Evolutionary conservation across 2,329 filamentous ascomycete genomes (phyloP).

Genomic region (Aspergillus arachidicola): DNA sequence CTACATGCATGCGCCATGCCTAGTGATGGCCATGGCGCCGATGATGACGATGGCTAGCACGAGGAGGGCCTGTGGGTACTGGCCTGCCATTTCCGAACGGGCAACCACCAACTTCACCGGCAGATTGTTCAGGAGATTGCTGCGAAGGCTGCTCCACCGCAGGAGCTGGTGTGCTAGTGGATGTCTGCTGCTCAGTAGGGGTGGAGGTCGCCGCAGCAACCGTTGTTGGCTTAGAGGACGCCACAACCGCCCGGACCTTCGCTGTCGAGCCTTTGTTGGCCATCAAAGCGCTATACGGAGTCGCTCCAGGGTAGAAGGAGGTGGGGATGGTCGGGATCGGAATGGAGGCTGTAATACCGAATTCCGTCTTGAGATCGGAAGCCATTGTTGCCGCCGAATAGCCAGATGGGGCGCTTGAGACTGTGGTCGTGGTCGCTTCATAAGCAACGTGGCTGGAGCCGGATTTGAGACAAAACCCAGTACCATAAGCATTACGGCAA

Average conservation of each 20-base stretch:
- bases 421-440: slow-evolving; percentile 22
- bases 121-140: neutral
- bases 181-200: neutral
- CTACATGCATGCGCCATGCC: no score
- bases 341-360: slow-evolving; percentile 26
- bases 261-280: neutral
- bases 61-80: neutral
- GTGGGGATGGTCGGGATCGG: slow-evolving; percentile 25
- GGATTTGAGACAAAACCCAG: slow-evolving; percentile 50
- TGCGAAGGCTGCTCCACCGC: neutral
- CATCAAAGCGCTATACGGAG: slow-evolving; percentile 30
- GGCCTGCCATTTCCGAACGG: neutral
- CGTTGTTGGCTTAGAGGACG: neutral
- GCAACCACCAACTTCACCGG: neutral
- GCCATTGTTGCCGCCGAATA: slow-evolving; percentile 31
- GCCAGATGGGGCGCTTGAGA: slow-evolving; percentile 25
- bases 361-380: slow-evolving; percentile 22
- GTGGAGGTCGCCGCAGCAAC: neutral
- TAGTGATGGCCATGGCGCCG: slow-evolving; percentile 4
- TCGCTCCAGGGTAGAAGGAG: slow-evolving; percentile 35
- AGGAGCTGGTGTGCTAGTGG: neutral
- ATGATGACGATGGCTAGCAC: neutral
- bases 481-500: slow-evolving; percentile 55
- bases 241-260: neutral
- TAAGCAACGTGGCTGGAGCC: slow-evolving; percentile 22